phyloP scores from a whole-genome alignment of 1,284 basidiomycete genomes.

The Austroboletus niveus region DNA sequence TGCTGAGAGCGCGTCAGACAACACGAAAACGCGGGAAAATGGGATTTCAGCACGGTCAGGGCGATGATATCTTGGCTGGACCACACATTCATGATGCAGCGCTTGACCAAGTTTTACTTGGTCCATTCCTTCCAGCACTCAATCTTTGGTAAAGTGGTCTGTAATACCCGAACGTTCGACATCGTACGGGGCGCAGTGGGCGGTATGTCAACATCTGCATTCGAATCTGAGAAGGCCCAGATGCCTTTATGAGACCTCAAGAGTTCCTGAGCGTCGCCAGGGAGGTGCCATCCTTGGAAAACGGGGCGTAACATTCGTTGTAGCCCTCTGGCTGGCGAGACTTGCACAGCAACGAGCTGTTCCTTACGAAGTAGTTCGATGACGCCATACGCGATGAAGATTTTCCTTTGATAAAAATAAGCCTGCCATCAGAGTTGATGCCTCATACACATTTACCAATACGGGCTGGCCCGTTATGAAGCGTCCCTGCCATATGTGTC shows the following conservation, averaged over 20 bases:
- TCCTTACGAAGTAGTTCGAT: slow-evolving; percentile 3
- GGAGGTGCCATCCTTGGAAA: background rate
- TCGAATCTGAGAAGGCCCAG: slow-evolving; percentile 4
- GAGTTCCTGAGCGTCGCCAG: background rate
- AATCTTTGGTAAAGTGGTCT: slow-evolving; percentile 1
- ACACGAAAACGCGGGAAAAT: background rate
- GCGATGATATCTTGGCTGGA: background rate
- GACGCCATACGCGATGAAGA: background rate
- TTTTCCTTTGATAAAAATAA: background rate
- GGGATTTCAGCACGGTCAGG: slow-evolving; percentile 1
- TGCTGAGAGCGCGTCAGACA: background rate
- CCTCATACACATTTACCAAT: background rate
- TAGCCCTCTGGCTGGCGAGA: background rate
- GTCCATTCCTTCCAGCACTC: slow-evolving; percentile 3
- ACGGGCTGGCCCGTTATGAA: slow-evolving; percentile 5
- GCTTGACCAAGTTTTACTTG: background rate
- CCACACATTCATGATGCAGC: slow-evolving; percentile 6
- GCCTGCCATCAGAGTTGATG: background rate
- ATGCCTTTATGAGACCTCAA: background rate
- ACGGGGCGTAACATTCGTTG: background rate
- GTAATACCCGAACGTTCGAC: background rate
- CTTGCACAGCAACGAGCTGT: slow-evolving; percentile 1
- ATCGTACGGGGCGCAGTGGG: background rate
- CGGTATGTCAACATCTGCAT: background rate
- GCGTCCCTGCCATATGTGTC: background rate